Base-by-base conservation (phyloP, 495 filamentous ascomycete species). In the Pseudoneurospora amorphoporcata region DNA sequence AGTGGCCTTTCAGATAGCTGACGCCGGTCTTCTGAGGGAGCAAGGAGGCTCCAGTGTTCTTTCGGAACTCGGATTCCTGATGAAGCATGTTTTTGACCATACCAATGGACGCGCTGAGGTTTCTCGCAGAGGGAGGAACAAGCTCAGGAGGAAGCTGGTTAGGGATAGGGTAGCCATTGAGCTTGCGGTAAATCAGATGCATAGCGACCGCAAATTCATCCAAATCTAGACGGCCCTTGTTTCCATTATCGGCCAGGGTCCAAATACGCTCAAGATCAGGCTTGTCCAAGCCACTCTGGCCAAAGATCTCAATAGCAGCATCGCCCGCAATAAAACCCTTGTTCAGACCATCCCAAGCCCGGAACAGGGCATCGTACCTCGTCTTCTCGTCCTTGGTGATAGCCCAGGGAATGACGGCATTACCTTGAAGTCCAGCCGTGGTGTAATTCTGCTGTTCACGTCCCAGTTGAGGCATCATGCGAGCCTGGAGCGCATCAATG, bases 301-400 rank as follows among this genome's bases (percentile, higher is more conserved):
- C 92, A 81, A 98, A 94, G 65, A 99, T 97, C 79, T 99, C 96
- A 78, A 99, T 96, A 35, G 95, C 94, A 72, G 94, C 93, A 74
- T 94, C 93, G 37, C 96, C 96, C 69, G 90, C 90, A 77, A 99
- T 94, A 72, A 91, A 98, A 0, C 96, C 96, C 81, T 97, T 98
- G 73, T 89, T 89, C 70, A 98, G 87, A 14, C 95, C 95, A 85
- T 99, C 96, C 96, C 96, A 98, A 10, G 94, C 94, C 68, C 92
- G 91, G 85, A 99, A 99, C 16, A 98, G 85, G 73, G 94, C 89
- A 83, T 99, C 96, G 74, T 98, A 99, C 70, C 95, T 91, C 72
- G 92, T 95, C 85, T 99, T 99, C 82, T 99, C 96, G 74, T 97
- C 93, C 81, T 99, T 99, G 8, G 96, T 99, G 70, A 99, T 95